Evolutionary conservation across 2,329 filamentous ascomycete genomes (phyloP), one percentile per base, ranked within the genome.

Genomic region (Trichoderma koningiopsis): DNA sequence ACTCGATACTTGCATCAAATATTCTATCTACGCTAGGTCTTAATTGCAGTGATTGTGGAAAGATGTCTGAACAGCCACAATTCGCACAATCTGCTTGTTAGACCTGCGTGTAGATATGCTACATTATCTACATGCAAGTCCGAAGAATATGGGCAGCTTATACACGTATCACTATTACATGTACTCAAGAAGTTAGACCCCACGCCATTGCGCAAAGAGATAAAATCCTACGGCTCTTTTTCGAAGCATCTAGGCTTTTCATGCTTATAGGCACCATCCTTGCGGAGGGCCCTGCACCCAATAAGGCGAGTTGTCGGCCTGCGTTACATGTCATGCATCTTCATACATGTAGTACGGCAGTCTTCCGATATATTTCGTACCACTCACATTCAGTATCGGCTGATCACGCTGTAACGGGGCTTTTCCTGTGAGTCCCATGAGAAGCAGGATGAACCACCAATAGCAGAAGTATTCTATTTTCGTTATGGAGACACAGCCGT

Each of bases 401-500:
- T 33, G 35, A 49, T 66, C 27, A n/a, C 27, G 24, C 33, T 35
- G 5, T 24, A 14, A 24, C 14, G 37, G n/a, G 22, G 37, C n/a
- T 67, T 40, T 19, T 55, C 22, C 13, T 52, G 24, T 7, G 11
- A 24, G 5, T 22, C 16, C 19, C 24, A 56, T 49, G 29, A 56
- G 22, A 19, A 35, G 52, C 4, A 27, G 6, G 11, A 37, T 37
- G 31, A 37, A 10, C 43, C 3, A 27, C 31, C 40, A 62, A 59
- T 59, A 27, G 33, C 24, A 33, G 24, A 35, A 6, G 11, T 16
- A 22, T 52, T 47, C 22, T 13, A 14, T 22, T 22, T 29, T 52
- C 33, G 29, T 16, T 37, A 67, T 59, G 55, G 55, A 59, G 64
- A 58, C 57, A 43, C 31, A 31, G 35, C 24, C n/a, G 29, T 59